Base-by-base conservation (phyloP, 2,329 filamentous ascomycete genomes). In the Xylaria sp. region DNA sequence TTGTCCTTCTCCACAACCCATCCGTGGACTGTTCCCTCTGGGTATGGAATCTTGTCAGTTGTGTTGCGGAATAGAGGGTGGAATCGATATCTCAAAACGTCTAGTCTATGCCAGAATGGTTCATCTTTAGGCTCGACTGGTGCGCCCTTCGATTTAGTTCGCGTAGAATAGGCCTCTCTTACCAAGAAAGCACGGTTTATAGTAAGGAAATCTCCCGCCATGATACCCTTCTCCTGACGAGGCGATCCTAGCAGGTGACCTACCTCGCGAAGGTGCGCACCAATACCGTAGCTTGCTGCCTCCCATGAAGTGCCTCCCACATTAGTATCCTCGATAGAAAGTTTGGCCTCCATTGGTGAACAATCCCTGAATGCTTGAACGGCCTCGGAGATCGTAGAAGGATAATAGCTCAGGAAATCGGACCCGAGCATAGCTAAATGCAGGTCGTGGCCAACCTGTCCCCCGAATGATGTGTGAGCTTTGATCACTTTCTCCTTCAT, bases 221-320 rank as follows among this genome's bases (percentile, higher is more conserved):
- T 98, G 64, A 98, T 84, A n/a, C 95, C 94, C 28, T 82, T 90
- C 72, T 95, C 92, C 73, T 96, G 92, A 73, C 96, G 92, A 9
- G 92, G 92, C 68, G 92, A 96, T 52, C 94, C 94, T 69, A 98
- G 91, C 21, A 97, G 78, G 78, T 96, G 94, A 3, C 94, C 94
- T 0, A 90, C 90, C 77, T 97, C 93, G 76, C 96, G 94, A 50
- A 98, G 78, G 76, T 98, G 94, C 9, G 92, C 94, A 7, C 94
- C 94, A 67, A 98, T 96, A 31, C 94, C 94, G 64, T 97, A 90
- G 70, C 94, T 96, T 25, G 92, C 93, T n/a, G 93, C 89, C 75
- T 98, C 94, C 94, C 94, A 98, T 49, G 89, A 95, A 73, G 92
- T 96, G 23, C 94, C 94, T 6, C 89, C 89, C 68, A 97, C 92